Conservation (phyloP, 2,329 filamentous ascomycete species). For the Claviceps purpurea region DNA sequence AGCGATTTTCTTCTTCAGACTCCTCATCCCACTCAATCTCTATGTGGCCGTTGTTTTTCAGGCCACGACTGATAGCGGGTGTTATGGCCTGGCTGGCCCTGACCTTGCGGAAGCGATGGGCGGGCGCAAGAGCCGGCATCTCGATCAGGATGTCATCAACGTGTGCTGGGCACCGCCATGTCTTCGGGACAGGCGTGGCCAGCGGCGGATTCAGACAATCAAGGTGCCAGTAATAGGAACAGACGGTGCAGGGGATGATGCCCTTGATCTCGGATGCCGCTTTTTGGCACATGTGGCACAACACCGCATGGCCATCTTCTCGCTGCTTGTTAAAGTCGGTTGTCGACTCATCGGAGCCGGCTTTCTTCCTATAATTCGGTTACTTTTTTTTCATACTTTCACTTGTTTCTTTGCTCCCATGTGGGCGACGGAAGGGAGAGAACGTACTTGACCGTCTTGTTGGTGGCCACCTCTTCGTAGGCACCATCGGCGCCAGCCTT, state of each 20-base stretch:
- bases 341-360: conserved; percentile 43
- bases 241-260: conserved; percentile 79
- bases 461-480: conserved; percentile 55
- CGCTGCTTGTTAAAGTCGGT: conserved; percentile 56
- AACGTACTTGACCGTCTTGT: conserved; percentile 51
- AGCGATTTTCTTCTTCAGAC: conserved; percentile 40
- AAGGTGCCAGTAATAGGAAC: conserved; percentile 73
- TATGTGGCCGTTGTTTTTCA: conserved; percentile 57
- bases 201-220: conserved; percentile 82
- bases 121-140: conserved; percentile 44
- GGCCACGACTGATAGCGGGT: conserved; percentile 46
- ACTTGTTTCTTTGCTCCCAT: background rate
- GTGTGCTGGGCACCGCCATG: conserved; percentile 85
- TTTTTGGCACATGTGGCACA: conserved; percentile 65
- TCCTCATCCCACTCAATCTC: conserved; percentile 51
- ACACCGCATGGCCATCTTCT: conserved; percentile 62
- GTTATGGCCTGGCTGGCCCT: conserved; percentile 39
- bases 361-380: conserved; percentile 31
- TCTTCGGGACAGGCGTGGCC: conserved; percentile 60
- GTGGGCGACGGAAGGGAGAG: background rate
- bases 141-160: conserved; percentile 58
- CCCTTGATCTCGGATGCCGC: conserved; percentile 47
- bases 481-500: conserved; percentile 63
- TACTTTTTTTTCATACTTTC: background rate
- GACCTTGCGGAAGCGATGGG: conserved; percentile 48